Evolutionary conservation across 2,329 filamentous ascomycete species (phyloP).

Genomic region (Trichophyton equinum): DNA sequence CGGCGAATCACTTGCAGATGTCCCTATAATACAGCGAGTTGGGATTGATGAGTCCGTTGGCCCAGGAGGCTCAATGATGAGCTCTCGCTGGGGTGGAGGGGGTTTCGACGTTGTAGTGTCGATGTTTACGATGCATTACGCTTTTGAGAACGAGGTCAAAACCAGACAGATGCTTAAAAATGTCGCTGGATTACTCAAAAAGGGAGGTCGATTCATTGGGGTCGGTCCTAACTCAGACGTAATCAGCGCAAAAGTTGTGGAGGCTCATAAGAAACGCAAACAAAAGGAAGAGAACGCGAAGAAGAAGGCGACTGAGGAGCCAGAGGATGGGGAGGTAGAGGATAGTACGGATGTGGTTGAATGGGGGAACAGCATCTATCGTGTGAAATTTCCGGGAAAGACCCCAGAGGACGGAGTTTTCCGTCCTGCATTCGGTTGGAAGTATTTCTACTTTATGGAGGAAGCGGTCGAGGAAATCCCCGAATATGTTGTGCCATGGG

Average conservation of each 20-base stretch:
- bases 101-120: slow-evolving; percentile 95
- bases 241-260: slow-evolving; percentile 63
- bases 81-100: slow-evolving; percentile 55
- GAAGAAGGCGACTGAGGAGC: slow-evolving; percentile 18
- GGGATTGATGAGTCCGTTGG: slow-evolving; percentile 67
- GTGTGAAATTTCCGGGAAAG: slow-evolving; percentile 71
- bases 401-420: slow-evolving; percentile 82
- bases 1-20: slow-evolving; percentile 65
- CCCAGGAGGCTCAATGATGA: slow-evolving; percentile 38
- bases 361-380: slow-evolving; percentile 91
- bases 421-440: slow-evolving; percentile 91
- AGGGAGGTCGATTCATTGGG: slow-evolving; percentile 86
- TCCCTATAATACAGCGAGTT: slow-evolving; percentile 71
- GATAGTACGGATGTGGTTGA: slow-evolving; percentile 54
- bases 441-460: slow-evolving; percentile 90
- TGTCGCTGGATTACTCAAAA: slow-evolving; percentile 78
- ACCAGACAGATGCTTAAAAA: slow-evolving; percentile 87
- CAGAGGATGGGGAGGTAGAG: slow-evolving; percentile 39
- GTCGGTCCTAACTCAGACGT: slow-evolving; percentile 96
- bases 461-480: slow-evolving; percentile 94
- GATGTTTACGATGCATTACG: slow-evolving; percentile 99
- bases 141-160: slow-evolving; percentile 84
- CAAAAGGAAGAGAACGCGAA: slow-evolving; percentile 30
- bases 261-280: slow-evolving; percentile 53
- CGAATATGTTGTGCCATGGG: slow-evolving; percentile 97